Evolutionary conservation across 2,329 filamentous ascomycete genomes (phyloP).

Genomic region (Colletotrichum euphorbiae): DNA sequence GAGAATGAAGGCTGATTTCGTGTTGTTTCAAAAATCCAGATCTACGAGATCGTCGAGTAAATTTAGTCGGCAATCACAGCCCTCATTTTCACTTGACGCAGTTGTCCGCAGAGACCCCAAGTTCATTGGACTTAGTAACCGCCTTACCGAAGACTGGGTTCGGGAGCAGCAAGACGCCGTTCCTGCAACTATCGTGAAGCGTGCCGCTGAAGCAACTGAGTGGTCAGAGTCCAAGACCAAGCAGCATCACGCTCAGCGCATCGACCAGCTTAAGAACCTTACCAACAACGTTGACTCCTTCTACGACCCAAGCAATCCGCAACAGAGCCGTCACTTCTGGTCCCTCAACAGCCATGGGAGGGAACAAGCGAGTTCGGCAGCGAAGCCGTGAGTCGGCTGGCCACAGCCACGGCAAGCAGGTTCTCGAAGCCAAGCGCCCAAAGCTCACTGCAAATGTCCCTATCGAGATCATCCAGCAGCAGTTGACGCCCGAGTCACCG

Average conservation of each 20-base stretch:
- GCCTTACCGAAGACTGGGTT: constrained; percentile 37
- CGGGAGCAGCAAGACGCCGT: constrained; percentile 35
- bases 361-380: constrained; percentile 37
- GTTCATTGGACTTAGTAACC: constrained; percentile 26
- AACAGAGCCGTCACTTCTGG: constrained; percentile 8
- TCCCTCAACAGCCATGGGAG: constrained; percentile 28
- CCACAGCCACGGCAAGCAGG: constrained; percentile 12
- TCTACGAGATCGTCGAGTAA: constrained; percentile 39
- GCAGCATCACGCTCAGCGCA: constrained; percentile 31
- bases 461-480: constrained; percentile 31
- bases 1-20: not conserved
- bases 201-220: constrained; percentile 28
- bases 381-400: constrained; percentile 34
- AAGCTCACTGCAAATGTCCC: constrained; percentile 30
- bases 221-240: constrained; percentile 26
- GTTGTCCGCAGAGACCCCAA: constrained; percentile 35
- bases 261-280: constrained; percentile 30
- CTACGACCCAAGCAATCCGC: not conserved
- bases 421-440: constrained; percentile 28
- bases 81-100: constrained; percentile 33
- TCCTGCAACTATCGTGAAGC: constrained; percentile 35
- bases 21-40: constrained; percentile 12
- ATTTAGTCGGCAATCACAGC: constrained; percentile 37
- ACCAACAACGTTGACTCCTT: constrained; percentile 34
- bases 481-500: constrained; percentile 22